phyloP scores from a whole-genome alignment of 306 rosid genomes.

The Lablab purpureus region DNA sequence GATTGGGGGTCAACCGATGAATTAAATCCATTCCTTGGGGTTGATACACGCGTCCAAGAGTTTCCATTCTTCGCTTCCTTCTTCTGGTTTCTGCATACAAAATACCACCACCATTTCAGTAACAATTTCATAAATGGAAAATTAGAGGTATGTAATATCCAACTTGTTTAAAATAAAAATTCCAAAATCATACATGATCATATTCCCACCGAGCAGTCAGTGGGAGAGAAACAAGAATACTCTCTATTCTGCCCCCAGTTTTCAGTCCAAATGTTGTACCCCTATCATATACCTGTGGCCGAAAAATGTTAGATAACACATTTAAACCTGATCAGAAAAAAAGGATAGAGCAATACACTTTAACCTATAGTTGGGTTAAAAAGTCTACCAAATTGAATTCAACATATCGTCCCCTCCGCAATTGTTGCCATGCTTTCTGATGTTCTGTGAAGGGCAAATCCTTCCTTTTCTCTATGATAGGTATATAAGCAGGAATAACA shows the following conservation, averaged over 20 bases:
- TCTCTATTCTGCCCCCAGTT: constrained; percentile 98
- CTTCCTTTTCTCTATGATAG: constrained; percentile 93
- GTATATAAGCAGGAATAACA: constrained; percentile 90
- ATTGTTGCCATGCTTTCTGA: constrained; percentile 95
- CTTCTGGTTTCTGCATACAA: constrained; percentile 86
- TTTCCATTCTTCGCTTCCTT: constrained; percentile 99
- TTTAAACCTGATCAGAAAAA: constrained; percentile 22
- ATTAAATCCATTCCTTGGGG: constrained; percentile 90
- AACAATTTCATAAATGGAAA: constrained; percentile 21
- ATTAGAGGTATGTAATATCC: neutral
- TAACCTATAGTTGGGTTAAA: constrained; percentile 14
- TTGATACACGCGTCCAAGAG: constrained; percentile 94
- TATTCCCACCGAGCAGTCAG: constrained; percentile 96
- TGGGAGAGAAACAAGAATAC: constrained; percentile 99
- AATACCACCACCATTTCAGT: constrained; percentile 34
- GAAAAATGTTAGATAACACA: neutral
- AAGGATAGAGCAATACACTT: neutral
- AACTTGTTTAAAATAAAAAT: constrained; percentile 21
- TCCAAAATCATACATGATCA: constrained; percentile 74
- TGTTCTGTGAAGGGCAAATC: constrained; percentile 75
- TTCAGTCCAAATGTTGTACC: constrained; percentile 98
- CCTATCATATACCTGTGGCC: constrained; percentile 85
- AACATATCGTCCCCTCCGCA: constrained; percentile 94
- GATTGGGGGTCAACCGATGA: constrained; percentile 29
- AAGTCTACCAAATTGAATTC: constrained; percentile 92